A percentile compares a stretch with the other conserved stretches of the same genome.
Evolutionary conservation across 371 early-diverging fungal species (phyloP).

Genomic region (Fennellomyces sp.): DNA sequence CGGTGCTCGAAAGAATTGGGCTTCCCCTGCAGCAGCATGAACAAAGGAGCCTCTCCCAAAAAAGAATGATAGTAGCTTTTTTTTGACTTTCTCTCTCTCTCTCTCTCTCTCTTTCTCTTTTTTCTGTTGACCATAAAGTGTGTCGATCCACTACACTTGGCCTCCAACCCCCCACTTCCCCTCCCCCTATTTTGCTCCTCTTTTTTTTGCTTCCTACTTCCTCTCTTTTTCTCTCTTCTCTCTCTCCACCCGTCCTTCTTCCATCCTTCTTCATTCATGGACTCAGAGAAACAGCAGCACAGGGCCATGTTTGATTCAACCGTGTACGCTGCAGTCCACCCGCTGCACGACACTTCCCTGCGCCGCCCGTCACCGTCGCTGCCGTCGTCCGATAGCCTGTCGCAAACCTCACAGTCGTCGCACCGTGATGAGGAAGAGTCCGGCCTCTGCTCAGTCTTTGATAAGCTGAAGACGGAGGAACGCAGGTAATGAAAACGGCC

Average conservation of each 20-base stretch:
- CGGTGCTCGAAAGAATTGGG: background rate
- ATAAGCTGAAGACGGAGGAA: constrained; percentile 16
- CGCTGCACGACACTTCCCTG: constrained; percentile 1
- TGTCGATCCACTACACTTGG: constrained; percentile 5
- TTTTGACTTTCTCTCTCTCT: background rate
- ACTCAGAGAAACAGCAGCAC: constrained; percentile 8
- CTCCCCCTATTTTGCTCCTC: constrained; percentile 5
- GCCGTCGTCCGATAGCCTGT: constrained; percentile 12
- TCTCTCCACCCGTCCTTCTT: background rate
- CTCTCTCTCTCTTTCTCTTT: constrained; percentile 5
- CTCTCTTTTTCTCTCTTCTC: background rate
- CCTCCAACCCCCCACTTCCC: background rate
- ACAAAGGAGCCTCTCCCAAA: background rate
- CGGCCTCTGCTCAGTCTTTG: constrained; percentile 14
- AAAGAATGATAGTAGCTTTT: background rate
- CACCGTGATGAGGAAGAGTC: constrained; percentile 23
- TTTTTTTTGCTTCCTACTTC: constrained; percentile 1
- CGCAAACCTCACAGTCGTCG: constrained; percentile 29
- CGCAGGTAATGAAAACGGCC: too few relatives aligned
- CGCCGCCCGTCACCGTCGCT: constrained; percentile 2
- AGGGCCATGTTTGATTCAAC: background rate
- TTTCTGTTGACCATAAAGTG: too few relatives aligned
- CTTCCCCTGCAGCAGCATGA: constrained; percentile 2
- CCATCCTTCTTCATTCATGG: background rate
- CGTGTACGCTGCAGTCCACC: background rate